A percentile compares a stretch with the other conserved stretches of the same genome.
Conservation (phyloP, 805 yeast species). For the Ogataea salicorniae region DNA sequence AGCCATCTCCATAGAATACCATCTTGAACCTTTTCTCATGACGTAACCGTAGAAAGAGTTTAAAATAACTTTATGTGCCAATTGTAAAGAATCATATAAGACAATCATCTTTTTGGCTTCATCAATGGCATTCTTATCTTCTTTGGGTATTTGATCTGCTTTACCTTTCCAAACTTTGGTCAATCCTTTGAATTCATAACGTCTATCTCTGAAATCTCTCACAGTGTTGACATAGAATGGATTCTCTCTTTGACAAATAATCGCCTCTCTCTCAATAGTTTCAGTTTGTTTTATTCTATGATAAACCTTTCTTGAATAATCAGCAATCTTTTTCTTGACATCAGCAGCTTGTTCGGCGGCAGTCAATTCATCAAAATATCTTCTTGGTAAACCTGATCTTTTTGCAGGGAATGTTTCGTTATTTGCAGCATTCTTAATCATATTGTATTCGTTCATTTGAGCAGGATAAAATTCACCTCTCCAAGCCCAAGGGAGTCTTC, state of each 20-base stretch:
- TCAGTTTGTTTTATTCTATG: conserved; percentile 77
- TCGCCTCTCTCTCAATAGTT: conserved; percentile 83
- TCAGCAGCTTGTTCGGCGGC: conserved; percentile 71
- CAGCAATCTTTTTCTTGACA: conserved; percentile 73
- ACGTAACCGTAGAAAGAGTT: conserved; percentile 98
- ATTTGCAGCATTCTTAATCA: conserved; percentile 80
- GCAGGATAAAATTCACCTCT: conserved; percentile 95
- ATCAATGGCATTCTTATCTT: conserved; percentile 61
- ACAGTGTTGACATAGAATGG: conserved; percentile 97
- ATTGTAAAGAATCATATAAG: conserved; percentile 87
- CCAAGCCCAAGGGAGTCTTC: conserved; percentile 95
- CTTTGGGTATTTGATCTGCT: conserved; percentile 44
- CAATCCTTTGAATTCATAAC: conserved; percentile 90
- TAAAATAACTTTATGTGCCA: conserved; percentile 94
- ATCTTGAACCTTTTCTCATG: conserved; percentile 97
- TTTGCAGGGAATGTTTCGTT: conserved; percentile 70
- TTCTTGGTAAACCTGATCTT: conserved; percentile 48
- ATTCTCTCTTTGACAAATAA: conserved; percentile 94
- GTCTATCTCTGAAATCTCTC: conserved; percentile 87
- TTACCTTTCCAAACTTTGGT: conserved; percentile 95
- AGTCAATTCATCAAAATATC: conserved; percentile 71
- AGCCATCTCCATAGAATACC: conserved; percentile 99
- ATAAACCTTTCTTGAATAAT: conserved; percentile 80
- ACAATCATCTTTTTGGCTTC: conserved; percentile 94
- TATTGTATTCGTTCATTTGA: conserved; percentile 81